Percentiles rank a stretch among this genome's conserved stretches.
Conservation (phyloP, 768 basidiomycete species). For the Xerocomellus dryophilus region DNA sequence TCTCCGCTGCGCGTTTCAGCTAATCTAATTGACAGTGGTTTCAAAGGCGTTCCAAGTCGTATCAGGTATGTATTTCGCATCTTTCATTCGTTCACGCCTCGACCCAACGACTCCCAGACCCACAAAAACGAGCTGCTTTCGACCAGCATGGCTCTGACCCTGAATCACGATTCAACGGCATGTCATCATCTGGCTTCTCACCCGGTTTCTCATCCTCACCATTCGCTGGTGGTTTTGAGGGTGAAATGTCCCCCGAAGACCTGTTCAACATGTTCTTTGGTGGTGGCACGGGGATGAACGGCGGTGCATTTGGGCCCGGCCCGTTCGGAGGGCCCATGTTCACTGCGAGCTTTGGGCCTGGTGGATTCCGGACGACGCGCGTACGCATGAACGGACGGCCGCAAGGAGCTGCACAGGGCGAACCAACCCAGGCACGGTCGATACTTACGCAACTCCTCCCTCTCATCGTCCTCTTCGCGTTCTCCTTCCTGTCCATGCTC, state of each 20-base stretch:
- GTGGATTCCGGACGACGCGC: constrained; percentile 75
- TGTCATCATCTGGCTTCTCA: constrained; percentile 52
- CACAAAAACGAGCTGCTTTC: constrained; percentile 84
- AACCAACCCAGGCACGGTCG: constrained; percentile 50
- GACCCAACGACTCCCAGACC: constrained; percentile 47
- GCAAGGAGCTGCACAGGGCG: constrained; percentile 35
- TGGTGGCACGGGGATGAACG: constrained; percentile 44
- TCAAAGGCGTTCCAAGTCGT: constrained; percentile 96
- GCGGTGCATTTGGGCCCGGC: constrained; percentile 54
- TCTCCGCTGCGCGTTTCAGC: not conserved
- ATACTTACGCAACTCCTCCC: constrained; percentile 78
- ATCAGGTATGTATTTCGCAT: constrained; percentile 49
- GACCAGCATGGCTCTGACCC: constrained; percentile 88
- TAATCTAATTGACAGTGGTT: constrained; percentile 61
- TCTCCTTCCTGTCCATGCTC: constrained; percentile 79
- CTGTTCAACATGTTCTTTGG: constrained; percentile 99
- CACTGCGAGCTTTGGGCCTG: constrained; percentile 73
- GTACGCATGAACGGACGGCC: constrained; percentile 42
- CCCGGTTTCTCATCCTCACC: constrained; percentile 49
- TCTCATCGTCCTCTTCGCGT: constrained; percentile 75
- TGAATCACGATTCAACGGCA: constrained; percentile 74
- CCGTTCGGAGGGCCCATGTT: constrained; percentile 57
- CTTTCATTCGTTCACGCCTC: not conserved
- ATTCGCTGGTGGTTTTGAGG: constrained; percentile 62
- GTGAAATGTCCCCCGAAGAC: constrained; percentile 92